Evolutionary conservation across 441 rosid species (phyloP).

Genomic region (Breynia disticha): DNA sequence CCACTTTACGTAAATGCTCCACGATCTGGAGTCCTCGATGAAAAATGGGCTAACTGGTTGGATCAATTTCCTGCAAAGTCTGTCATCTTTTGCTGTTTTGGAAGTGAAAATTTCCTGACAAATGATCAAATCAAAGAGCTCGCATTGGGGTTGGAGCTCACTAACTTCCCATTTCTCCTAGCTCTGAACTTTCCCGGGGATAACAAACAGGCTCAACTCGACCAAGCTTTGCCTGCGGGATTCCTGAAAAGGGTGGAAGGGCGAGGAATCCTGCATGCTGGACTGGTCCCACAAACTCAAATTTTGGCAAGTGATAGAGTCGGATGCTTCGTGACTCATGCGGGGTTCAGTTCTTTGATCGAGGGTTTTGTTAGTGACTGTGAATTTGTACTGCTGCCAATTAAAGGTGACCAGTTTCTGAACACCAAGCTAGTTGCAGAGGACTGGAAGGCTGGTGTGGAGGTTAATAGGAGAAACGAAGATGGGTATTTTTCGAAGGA

Average conservation of each 20-base stretch:
- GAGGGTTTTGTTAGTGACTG: slow-evolving; percentile 26
- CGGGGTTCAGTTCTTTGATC: slow-evolving; percentile 27
- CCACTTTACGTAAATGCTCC: slow-evolving; percentile 21
- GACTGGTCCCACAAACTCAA: slow-evolving; percentile 29
- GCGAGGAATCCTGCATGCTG: slow-evolving; percentile 22
- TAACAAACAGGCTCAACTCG: slow-evolving; percentile 5
- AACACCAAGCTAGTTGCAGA: slow-evolving; percentile 22
- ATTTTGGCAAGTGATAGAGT: slow-evolving; percentile 20
- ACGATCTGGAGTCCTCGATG: slow-evolving; percentile 17
- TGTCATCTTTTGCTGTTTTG: slow-evolving; percentile 25
- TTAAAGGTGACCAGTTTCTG: slow-evolving; percentile 31
- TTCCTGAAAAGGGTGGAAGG: slow-evolving; percentile 21
- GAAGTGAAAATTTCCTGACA: slow-evolving; percentile 27
- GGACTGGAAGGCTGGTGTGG: slow-evolving; percentile 24
- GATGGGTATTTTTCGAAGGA: slow-evolving; percentile 26
- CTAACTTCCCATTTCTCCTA: slow-evolving; percentile 23
- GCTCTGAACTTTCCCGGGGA: slow-evolving; percentile 21
- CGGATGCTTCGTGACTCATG: slow-evolving; percentile 25
- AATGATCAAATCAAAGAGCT: slow-evolving; percentile 19
- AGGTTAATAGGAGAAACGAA: slow-evolving; percentile 22
- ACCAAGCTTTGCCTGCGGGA: slow-evolving; percentile 15
- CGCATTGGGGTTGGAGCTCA: slow-evolving; percentile 25
- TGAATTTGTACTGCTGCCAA: slow-evolving; percentile 28
- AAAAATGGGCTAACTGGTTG: slow-evolving; percentile 25
- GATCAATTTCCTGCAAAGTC: slow-evolving; percentile 16